Evolutionary conservation across 176 grass and related monocot species (phyloP), one percentile per base, ranked within the genome.

Genomic region (Otatea glauca): DNA sequence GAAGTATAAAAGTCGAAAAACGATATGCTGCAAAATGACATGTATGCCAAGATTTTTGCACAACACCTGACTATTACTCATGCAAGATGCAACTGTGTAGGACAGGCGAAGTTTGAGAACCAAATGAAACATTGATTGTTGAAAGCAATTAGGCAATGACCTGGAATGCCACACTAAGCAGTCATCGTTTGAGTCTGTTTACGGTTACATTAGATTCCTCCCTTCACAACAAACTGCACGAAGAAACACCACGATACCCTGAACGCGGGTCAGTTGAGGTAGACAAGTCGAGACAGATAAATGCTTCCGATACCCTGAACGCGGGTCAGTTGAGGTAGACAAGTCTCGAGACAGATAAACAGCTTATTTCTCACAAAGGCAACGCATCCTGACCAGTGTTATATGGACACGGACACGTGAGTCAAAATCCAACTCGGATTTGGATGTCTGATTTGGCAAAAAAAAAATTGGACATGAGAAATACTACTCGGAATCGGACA

Each of bases 41-140:
- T 24, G 21, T 49, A 72, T 32, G 21, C 55, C 55, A 49, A 29
- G 44, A 32, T 15, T 29, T 50, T 32, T 73, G 43, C 43, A 49
- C 24, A 14, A 8, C 7, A 50, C 24, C 27, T 9, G 68, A 0
- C 21, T 0, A n/a, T 45, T 17, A 24, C 14, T 2, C 0, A 27
- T 32, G 47, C 7, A 73, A 32, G 47, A 72, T 72, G 70, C 44
- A 49, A 72, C 27, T 17, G 6, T 32, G 25, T 15, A 74, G 14
- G 42, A 12, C 10, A 45, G 10, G 44, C 44, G 17, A 5, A 59
- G 54, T 9, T 60, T 60, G 25, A 35, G 41, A 80, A 23, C 20
- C 17, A 73, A 25, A 83, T 50, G 70, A n/a, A 73, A 58, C 56
- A 64, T 66, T 44, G 82, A 64, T 66, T 59, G 82, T 75, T 66